Evolutionary conservation across 352 stramenopile genomes (phyloP).

Genomic region (Phytophthora tentaculata): DNA sequence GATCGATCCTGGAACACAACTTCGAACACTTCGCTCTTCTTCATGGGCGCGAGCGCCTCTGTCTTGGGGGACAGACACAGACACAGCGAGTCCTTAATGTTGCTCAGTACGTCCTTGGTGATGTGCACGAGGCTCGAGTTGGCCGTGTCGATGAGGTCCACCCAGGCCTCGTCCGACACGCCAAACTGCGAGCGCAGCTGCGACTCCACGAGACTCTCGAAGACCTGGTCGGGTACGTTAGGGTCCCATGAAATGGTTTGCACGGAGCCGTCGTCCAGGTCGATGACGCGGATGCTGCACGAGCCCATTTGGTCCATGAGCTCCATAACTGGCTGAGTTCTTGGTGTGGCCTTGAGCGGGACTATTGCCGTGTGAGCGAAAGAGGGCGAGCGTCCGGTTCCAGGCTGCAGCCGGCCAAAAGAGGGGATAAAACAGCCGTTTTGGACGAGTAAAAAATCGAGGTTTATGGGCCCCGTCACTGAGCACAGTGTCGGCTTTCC

Average conservation of each 20-base stretch:
- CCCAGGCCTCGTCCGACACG: constrained; percentile 86
- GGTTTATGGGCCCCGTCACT: constrained; percentile 1
- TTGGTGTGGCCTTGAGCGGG: constrained; percentile 8
- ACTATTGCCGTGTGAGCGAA: constrained; percentile 21
- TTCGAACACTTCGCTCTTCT: constrained; percentile 81
- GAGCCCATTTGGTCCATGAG: constrained; percentile 36
- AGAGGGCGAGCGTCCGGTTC: constrained; percentile 20
- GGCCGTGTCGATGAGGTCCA: constrained; percentile 84
- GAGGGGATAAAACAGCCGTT: constrained; percentile 14
- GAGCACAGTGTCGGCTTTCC: constrained; percentile 1
- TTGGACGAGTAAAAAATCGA: constrained; percentile 16
- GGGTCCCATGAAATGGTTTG: constrained; percentile 80
- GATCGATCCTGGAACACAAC: constrained; percentile 73
- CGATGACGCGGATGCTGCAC: constrained; percentile 81
- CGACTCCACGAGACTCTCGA: constrained; percentile 80
- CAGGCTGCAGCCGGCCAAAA: constrained; percentile 3
- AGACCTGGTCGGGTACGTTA: constrained; percentile 81
- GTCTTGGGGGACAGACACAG: constrained; percentile 86
- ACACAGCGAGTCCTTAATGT: constrained; percentile 66
- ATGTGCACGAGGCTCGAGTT: constrained; percentile 87
- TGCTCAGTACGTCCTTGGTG: constrained; percentile 72
- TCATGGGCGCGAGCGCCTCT: constrained; percentile 82
- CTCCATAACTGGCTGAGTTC: constrained; percentile 27
- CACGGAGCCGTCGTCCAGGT: constrained; percentile 84
- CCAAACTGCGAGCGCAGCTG: constrained; percentile 78